Percentiles rank a stretch among this genome's conserved stretches.
phyloP scores from a whole-genome alignment of 148 eudicot genomes.

The Polygonum aviculare region DNA sequence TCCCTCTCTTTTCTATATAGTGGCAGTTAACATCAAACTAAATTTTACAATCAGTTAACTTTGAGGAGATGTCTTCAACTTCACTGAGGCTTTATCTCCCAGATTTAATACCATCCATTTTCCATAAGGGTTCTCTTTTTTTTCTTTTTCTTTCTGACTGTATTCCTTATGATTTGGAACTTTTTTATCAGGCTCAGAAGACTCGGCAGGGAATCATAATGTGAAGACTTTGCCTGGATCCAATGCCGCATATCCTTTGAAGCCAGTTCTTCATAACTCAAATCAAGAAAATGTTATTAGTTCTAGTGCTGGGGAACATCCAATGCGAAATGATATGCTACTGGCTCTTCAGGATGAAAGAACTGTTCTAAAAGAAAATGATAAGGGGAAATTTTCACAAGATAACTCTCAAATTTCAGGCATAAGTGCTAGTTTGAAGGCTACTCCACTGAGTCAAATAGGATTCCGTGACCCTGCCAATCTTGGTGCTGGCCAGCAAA shows the following conservation, averaged over 20 bases:
- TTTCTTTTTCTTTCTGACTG: not conserved
- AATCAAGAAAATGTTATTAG: conserved; percentile 21
- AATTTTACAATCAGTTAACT: not conserved
- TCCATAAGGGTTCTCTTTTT: not conserved
- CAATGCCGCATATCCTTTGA: conserved; percentile 13
- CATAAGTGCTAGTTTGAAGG: conserved; percentile 54
- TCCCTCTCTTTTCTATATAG: not conserved
- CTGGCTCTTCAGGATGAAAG: conserved; percentile 17
- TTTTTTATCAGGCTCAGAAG: conserved; percentile 14
- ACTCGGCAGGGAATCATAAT: conserved; percentile 21
- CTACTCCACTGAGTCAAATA: conserved; percentile 85
- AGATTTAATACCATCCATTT: not conserved
- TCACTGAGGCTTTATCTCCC: not conserved
- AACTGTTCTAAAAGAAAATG: conserved; percentile 17
- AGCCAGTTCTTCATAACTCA: conserved; percentile 16
- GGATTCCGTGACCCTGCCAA: conserved; percentile 96
- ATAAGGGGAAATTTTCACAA: conserved; percentile 26
- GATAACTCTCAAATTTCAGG: conserved; percentile 90
- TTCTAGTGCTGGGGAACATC: conserved; percentile 14
- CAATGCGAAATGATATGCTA: conserved; percentile 11
- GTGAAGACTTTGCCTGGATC: conserved; percentile 20
- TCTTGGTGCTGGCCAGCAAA: conserved; percentile 84
- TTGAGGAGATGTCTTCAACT: not conserved
- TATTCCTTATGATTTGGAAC: not conserved
- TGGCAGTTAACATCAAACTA: not conserved